Evolutionary conservation across 768 basidiomycete genomes (phyloP).

Genomic region (Hypholoma sublateritium): DNA sequence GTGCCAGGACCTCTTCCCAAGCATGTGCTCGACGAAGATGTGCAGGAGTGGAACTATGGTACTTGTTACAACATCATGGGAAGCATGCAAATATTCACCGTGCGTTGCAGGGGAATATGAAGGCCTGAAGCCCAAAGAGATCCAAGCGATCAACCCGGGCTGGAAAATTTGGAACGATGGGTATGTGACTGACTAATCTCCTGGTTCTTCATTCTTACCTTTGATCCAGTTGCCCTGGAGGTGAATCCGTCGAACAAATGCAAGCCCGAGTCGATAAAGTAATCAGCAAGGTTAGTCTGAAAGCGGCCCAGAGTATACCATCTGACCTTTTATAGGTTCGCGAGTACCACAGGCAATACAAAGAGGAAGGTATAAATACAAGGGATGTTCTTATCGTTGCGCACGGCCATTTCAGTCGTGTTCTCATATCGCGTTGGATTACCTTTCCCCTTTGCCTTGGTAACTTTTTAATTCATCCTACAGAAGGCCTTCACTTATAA

Average conservation of each 20-base stretch:
- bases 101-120: conserved; percentile 72
- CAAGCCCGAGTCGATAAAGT: conserved; percentile 72
- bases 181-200: conserved; percentile 32
- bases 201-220: conserved; percentile 1
- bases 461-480: conserved; percentile 9
- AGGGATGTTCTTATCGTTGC: conserved; percentile 89
- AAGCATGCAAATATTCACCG: neutral
- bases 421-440: conserved; percentile 30
- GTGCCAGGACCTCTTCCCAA: conserved; percentile 36
- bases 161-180: conserved; percentile 92
- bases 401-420: conserved; percentile 76
- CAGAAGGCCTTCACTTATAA: conserved; percentile 3
- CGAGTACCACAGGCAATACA: conserved; percentile 68
- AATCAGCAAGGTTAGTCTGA: conserved; percentile 58
- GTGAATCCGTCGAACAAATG: conserved; percentile 85
- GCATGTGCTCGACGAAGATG: conserved; percentile 63
- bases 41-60: conserved; percentile 87
- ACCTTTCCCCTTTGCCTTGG: conserved; percentile 28
- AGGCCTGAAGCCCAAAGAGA: conserved; percentile 79
- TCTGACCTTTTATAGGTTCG: conserved; percentile 48
- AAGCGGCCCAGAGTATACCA: neutral
- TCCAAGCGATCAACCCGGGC: conserved; percentile 51
- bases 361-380: conserved; percentile 62
- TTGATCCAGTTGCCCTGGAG: conserved; percentile 73
- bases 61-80: neutral